phyloP scores from a whole-genome alignment of 805 yeast species.

The Candida quercuum region DNA sequence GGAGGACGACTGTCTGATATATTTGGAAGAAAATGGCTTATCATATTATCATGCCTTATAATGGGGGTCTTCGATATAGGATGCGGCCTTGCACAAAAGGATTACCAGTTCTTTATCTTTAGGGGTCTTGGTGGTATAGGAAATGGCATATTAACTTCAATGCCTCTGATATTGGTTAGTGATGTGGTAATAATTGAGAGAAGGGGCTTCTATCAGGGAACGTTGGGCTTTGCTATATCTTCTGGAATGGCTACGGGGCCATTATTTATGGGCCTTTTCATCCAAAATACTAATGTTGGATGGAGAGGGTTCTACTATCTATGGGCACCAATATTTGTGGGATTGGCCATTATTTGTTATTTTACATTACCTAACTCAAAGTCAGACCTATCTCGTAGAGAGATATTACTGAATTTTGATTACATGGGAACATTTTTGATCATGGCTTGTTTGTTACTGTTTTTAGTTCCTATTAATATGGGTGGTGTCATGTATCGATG shows the following conservation, averaged over 20 bases:
- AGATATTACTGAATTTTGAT: slow-evolving; percentile 43
- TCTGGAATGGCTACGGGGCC: slow-evolving; percentile 54
- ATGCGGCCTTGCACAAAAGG: slow-evolving; percentile 45
- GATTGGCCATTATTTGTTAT: background rate
- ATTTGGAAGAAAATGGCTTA: slow-evolving; percentile 43
- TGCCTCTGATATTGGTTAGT: slow-evolving; percentile 45
- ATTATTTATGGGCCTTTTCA: slow-evolving; percentile 46
- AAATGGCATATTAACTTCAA: slow-evolving; percentile 45
- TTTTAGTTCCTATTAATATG: slow-evolving; percentile 48
- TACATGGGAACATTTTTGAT: slow-evolving; percentile 42
- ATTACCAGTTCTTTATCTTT: slow-evolving; percentile 43
- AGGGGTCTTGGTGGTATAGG: slow-evolving; percentile 55
- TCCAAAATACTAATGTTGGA: slow-evolving; percentile 26
- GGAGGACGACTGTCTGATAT: slow-evolving; percentile 53
- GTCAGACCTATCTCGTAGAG: slow-evolving; percentile 25
- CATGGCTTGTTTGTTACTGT: slow-evolving; percentile 39
- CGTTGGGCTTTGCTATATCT: slow-evolving; percentile 44
- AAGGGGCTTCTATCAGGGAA: slow-evolving; percentile 53
- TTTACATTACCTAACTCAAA: slow-evolving; percentile 19
- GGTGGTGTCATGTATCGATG: slow-evolving; percentile 50
- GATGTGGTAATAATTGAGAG: slow-evolving; percentile 45
- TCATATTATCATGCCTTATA: slow-evolving; percentile 34
- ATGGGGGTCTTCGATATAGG: slow-evolving; percentile 41
- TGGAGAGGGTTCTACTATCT: slow-evolving; percentile 54
- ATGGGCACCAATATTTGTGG: slow-evolving; percentile 31